Evolutionary conservation across 495 filamentous ascomycete species (phyloP).

Genomic region (Aspergillus wentii): DNA sequence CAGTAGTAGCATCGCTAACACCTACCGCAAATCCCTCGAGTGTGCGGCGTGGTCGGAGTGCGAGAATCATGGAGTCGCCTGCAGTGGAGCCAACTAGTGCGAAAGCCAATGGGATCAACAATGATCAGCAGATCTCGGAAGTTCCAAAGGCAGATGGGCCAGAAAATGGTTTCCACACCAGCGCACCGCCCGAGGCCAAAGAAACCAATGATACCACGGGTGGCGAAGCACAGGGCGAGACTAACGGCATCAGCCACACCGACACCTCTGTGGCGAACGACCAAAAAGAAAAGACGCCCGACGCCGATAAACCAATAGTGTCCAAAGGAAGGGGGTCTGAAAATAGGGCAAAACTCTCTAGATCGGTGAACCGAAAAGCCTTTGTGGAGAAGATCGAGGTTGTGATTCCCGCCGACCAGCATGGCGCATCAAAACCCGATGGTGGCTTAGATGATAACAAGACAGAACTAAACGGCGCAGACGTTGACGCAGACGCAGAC

Average conservation of each 20-base stretch:
- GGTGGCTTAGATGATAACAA: slow-evolving; percentile 9
- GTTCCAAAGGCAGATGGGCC: slow-evolving; percentile 3
- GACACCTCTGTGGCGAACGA: slow-evolving; percentile 5
- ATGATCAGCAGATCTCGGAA: slow-evolving; percentile 10
- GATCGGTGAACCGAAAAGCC: slow-evolving; percentile 31
- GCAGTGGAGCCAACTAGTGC: slow-evolving; percentile 18
- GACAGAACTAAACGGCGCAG: slow-evolving; percentile 16
- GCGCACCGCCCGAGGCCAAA: slow-evolving; percentile 3
- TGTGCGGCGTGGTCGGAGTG: slow-evolving; percentile 37
- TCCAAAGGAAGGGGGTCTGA: slow-evolving; percentile 15
- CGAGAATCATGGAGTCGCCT: slow-evolving; percentile 26
- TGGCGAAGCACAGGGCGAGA: not conserved
- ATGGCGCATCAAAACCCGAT: slow-evolving; percentile 1
- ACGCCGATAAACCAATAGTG: slow-evolving; percentile 5
- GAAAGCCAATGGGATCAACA: slow-evolving; percentile 22
- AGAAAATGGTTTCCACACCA: not conserved
- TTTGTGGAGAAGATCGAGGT: slow-evolving; percentile 37
- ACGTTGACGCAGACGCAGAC: too few relatives aligned
- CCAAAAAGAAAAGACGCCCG: slow-evolving; percentile 13
- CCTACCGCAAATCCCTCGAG: slow-evolving; percentile 19
- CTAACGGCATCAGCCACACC: slow-evolving; percentile 7
- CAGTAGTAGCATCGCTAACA: slow-evolving; percentile 22
- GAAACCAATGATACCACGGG: not conserved
- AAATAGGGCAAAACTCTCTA: slow-evolving; percentile 12
- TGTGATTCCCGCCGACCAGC: slow-evolving; percentile 25